Evolutionary conservation across 345 rosid species (phyloP).

Genomic region (Eucalyptus brandiana): DNA sequence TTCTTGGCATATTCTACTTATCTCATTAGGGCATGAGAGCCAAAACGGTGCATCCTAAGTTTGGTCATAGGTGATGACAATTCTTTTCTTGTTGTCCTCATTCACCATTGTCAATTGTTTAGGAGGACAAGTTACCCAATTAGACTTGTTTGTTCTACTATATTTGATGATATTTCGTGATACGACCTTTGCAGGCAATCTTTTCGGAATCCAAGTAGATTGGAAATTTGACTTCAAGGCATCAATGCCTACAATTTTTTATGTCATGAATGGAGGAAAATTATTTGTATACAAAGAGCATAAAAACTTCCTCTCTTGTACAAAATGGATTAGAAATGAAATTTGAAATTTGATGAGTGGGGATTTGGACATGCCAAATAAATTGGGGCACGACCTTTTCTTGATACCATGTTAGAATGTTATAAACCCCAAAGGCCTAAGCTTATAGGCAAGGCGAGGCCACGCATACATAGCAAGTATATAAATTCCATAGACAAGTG

Average conservation of each 20-base stretch:
- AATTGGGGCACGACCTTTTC: accelerated
- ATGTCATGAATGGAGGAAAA: neutral
- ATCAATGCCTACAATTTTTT: no score
- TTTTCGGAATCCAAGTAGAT: neutral
- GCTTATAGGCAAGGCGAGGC: neutral
- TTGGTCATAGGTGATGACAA: neutral
- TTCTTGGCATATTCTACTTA: neutral
- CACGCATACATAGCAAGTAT: neutral
- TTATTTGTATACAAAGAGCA: neutral
- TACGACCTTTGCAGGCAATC: neutral
- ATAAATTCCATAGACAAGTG: neutral
- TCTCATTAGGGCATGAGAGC: neutral
- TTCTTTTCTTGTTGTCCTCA: neutral
- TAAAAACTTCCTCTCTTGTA: neutral
- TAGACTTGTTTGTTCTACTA: neutral
- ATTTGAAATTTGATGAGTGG: neutral
- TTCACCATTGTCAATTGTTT: neutral
- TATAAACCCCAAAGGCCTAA: neutral
- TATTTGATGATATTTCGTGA: neutral
- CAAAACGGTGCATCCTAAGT: neutral
- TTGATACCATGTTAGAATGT: neutral
- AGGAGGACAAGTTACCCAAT: neutral
- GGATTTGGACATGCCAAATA: neutral
- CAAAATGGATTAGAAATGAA: neutral
- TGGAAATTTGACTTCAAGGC: neutral